Percentiles rank a stretch among this genome's conserved stretches.
phyloP scores from a whole-genome alignment of 192 early-diverging fungal species.

The Paraglomus occultum region DNA sequence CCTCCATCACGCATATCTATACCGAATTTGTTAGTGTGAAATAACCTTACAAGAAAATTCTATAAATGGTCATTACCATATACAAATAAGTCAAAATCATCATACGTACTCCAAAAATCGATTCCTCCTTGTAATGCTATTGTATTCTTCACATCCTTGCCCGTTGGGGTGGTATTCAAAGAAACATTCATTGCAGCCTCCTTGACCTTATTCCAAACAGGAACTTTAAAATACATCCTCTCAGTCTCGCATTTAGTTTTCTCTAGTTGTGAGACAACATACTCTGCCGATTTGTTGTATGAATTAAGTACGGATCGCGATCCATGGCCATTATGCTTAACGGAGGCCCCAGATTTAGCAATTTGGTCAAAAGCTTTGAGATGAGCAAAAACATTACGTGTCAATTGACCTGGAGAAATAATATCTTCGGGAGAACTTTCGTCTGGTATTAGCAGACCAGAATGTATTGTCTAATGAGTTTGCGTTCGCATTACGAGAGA shows the following conservation, averaged over 20 bases:
- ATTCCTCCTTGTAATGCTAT: conserved; percentile 42
- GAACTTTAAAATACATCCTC: conserved; percentile 46
- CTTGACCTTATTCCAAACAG: conserved; percentile 42
- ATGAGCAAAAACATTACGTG: conserved; percentile 5
- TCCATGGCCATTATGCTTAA: too few species aligned
- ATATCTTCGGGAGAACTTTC: conserved; percentile 1
- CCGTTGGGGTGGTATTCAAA: conserved; percentile 29
- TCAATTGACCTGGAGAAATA: not conserved
- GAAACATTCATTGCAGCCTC: conserved; percentile 38
- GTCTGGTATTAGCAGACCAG: too few species aligned
- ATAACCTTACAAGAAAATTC: too few species aligned
- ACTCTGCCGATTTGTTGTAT: conserved; percentile 57
- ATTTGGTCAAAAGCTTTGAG: conserved; percentile 14
- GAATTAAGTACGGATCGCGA: conserved; percentile 43
- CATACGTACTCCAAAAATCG: conserved; percentile 48
- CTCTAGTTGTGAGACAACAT: conserved; percentile 53
- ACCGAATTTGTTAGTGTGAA: too few species aligned
- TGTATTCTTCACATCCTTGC: not conserved
- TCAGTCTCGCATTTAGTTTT: conserved; percentile 47
- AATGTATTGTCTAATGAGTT: too few species aligned
- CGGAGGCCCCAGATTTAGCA: conserved; percentile 1
- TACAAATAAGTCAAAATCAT: not conserved
- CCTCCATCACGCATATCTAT: conserved; percentile 61
- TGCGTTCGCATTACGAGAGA: too few species aligned
- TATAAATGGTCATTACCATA: not conserved